These are phyloP conservation scores for Cenchrus americanus DNA, from an alignment of 176 grass and related monocot species.

Conservation along the genomic window DNA sequence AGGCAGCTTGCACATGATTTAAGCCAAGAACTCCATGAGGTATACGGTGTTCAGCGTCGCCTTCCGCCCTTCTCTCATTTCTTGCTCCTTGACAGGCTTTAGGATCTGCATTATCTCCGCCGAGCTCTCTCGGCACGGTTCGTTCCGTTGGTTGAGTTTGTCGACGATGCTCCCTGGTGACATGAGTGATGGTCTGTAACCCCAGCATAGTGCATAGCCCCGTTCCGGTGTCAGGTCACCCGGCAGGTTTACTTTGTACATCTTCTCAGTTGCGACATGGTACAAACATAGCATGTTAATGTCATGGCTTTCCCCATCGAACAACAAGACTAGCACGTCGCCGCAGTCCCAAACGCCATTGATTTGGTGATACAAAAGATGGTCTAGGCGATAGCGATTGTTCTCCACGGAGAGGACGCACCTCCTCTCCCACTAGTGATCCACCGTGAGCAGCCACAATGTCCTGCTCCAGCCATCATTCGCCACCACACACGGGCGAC, in stretches of 20 bases:
- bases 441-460: neutral
- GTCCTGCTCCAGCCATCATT: neutral
- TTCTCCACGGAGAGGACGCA: too few relatives aligned
- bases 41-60: neutral
- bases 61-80: neutral
- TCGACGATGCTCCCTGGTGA: too few relatives aligned
- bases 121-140: too few relatives aligned
- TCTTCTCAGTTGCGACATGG: neutral
- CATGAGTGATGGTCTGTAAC: too few relatives aligned
- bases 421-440: neutral
- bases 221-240: neutral
- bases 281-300: neutral
- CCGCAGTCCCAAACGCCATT: neutral
- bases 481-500: neutral
- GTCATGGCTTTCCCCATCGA: too few relatives aligned
- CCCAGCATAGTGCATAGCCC: too few relatives aligned
- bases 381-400: too few relatives aligned
- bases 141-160: too few relatives aligned
- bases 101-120: too few relatives aligned
- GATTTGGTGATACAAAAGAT: too few relatives aligned
- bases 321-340: too few relatives aligned
- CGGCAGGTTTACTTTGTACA: neutral
- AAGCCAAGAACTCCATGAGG: slow-evolving; percentile 18
- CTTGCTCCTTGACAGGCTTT: neutral
- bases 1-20: neutral